Percentiles rank a stretch among this genome's conserved stretches.
Evolutionary conservation across 2,329 filamentous ascomycete species (phyloP).

Genomic region (Rhinocladiella mackenziei): DNA sequence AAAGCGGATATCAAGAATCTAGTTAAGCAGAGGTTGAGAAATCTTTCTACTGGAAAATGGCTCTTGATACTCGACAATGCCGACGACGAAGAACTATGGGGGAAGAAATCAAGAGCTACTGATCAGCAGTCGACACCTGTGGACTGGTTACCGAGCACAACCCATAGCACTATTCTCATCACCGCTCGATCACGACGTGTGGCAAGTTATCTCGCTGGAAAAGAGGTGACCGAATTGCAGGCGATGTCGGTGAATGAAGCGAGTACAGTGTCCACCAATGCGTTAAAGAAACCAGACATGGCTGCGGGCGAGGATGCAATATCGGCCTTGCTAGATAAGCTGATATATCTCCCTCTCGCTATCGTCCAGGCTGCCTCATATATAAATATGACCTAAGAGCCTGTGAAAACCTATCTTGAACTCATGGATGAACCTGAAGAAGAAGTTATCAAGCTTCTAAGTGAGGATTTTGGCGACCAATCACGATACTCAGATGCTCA

Average conservation of each 20-base stretch:
- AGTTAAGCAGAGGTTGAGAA: conserved; percentile 30
- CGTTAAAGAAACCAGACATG: conserved; percentile 5
- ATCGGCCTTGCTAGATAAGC: conserved; percentile 19
- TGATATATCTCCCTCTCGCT: conserved; percentile 30
- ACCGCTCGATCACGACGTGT: conserved; percentile 32
- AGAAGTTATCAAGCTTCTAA: conserved; percentile 33
- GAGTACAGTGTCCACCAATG: conserved; percentile 31
- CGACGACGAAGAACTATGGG: conserved; percentile 10
- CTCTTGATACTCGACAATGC: too few species aligned
- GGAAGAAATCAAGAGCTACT: not conserved
- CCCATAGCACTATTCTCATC: conserved; percentile 31
- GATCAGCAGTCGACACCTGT: not conserved
- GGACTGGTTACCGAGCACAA: conserved; percentile 24
- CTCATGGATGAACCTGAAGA: conserved; percentile 29
- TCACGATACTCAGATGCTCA: conserved; percentile 31
- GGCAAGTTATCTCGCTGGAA: conserved; percentile 24
- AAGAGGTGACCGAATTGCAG: not conserved
- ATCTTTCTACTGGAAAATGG: conserved; percentile 36
- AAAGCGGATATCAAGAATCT: conserved; percentile 31
- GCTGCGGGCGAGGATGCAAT: conserved; percentile 11
- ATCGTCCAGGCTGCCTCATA: conserved; percentile 31
- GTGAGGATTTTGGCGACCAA: conserved; percentile 34
- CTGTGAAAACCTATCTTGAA: conserved; percentile 17
- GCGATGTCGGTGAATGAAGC: not conserved
- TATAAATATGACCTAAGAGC: conserved; percentile 17